These are phyloP conservation scores for Alternaria panax DNA, from an alignment of 2,329 filamentous ascomycete genomes.

Conservation along the genomic window DNA sequence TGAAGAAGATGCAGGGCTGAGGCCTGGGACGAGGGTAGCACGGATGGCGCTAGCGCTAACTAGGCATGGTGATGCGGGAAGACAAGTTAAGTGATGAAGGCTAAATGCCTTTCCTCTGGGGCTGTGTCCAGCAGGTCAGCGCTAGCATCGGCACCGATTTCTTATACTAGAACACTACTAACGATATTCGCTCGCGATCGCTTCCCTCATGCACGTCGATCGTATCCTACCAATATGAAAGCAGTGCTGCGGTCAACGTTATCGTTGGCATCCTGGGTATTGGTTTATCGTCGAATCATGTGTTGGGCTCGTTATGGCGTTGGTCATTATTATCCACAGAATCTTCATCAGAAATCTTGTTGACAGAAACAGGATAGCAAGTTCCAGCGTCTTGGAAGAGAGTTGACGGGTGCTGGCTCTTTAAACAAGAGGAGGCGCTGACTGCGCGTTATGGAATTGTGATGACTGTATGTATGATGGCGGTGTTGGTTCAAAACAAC, in stretches of 20 bases:
- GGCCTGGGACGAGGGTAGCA: neutral
- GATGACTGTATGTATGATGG: neutral
- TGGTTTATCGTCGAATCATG: slow-evolving; percentile 9
- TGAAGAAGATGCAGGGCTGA: neutral
- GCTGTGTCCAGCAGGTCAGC: neutral
- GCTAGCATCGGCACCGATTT: neutral
- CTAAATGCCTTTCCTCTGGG: too few species aligned
- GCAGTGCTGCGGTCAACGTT: slow-evolving; percentile 2
- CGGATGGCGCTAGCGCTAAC: neutral
- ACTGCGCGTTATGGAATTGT: neutral
- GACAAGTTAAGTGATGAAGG: too few species aligned
- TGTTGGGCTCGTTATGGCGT: slow-evolving; percentile 9
- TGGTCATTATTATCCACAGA: slow-evolving; percentile 7
- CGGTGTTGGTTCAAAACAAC: neutral
- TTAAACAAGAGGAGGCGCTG: neutral
- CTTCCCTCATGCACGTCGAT: neutral
- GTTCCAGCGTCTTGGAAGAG: slow-evolving; percentile 1
- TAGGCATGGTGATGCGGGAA: neutral
- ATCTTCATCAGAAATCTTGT: slow-evolving; percentile 4
- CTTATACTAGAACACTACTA: neutral
- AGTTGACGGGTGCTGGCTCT: neutral
- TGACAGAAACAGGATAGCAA: neutral
- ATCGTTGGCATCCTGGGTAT: slow-evolving; percentile 3
- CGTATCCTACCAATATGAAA: neutral
- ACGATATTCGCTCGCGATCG: neutral